These are phyloP conservation scores for Mycena vulgaris DNA, from an alignment of 768 basidiomycete genomes.

Conservation along the genomic window DNA sequence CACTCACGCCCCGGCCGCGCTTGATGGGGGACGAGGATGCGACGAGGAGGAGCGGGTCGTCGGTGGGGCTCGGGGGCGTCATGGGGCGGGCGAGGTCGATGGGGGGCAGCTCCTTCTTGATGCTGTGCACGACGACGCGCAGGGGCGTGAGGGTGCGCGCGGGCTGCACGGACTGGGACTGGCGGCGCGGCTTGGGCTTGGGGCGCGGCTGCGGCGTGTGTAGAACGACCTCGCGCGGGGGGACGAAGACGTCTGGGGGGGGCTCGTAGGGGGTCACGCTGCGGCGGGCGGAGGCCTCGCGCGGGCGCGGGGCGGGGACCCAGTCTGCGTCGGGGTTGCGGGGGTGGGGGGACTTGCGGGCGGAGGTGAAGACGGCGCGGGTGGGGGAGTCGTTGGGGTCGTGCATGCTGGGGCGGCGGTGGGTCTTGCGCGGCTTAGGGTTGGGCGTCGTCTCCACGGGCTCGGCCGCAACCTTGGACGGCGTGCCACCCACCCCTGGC, in stretches of 20 bases:
- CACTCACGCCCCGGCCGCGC: slow-evolving; percentile 20
- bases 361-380: slow-evolving; percentile 44
- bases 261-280: slow-evolving; percentile 75
- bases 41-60: slow-evolving; percentile 79
- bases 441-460: slow-evolving; percentile 66
- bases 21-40: slow-evolving; percentile 46
- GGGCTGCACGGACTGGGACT: not conserved
- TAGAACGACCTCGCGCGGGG: slow-evolving; percentile 74
- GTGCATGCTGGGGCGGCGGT: slow-evolving; percentile 7
- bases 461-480: slow-evolving; percentile 44
- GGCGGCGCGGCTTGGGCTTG: slow-evolving; percentile 1
- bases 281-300: slow-evolving; percentile 49
- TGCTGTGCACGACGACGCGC: slow-evolving; percentile 37
- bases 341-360: not conserved
- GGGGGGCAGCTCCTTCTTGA: slow-evolving; percentile 79
- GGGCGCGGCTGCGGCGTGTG: slow-evolving; percentile 13
- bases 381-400: slow-evolving; percentile 22
- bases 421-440: slow-evolving; percentile 71
- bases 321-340: slow-evolving; percentile 67
- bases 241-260: slow-evolving; percentile 77
- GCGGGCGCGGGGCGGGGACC: slow-evolving; percentile 52
- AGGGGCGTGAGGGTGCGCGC: slow-evolving; percentile 41
- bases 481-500: slow-evolving; percentile 33
- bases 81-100: slow-evolving; percentile 71
- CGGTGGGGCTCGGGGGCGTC: slow-evolving; percentile 81